Base-by-base conservation (phyloP, 192 early-diverging fungal species). In the Mortierella alpina region DNA sequence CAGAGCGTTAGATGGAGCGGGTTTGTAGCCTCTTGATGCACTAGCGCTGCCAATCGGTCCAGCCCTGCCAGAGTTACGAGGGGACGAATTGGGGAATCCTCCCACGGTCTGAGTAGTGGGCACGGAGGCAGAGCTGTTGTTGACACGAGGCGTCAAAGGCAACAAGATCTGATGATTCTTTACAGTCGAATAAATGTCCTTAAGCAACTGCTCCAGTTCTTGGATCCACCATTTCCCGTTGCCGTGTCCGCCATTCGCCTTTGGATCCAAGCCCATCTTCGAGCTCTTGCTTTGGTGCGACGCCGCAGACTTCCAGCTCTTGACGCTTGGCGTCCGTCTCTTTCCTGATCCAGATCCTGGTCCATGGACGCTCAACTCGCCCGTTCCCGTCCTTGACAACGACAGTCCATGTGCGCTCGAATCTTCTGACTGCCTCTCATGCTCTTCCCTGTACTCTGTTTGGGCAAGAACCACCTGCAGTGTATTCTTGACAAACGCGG, bases 401-500 rank as follows among this genome's bases (percentile, higher is more conserved):
- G 61, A 53, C 18, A 64, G 5, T 42, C 58, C 53, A 52, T 63
- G 47, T 46, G 58, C 57, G 20, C 47, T 44, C 2, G 61, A 44
- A 47, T 65, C 51, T 7, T 57, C 51, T 17, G 61, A 75, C 6
- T 46, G 54, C 10, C 54, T 68, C 18, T n/a, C 14, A 20, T 68
- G 54, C 55, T 59, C 54, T n/a, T 57, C 44, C 60, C 10, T 23
- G 14, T 15, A 20, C 31, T 31, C 31, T 14, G 66, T 8, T 44
- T 68, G 66, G 4, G 55, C 23, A 18, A 59, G 66, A 8, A 88
- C 76, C 0, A 84, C 68, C 6, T 82, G 62, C 66, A 93, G 89
- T 1, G 93, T 94, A 54, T 94, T 94, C 46, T 88, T 84, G 15
- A 93, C 86, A 82, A 93, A 95, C 11, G 88, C 88, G 42, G 88